Evolutionary conservation across 2,329 filamentous ascomycete genomes (phyloP), one percentile per base, ranked within the genome.

Genomic region (Colletotrichum kahawae): DNA sequence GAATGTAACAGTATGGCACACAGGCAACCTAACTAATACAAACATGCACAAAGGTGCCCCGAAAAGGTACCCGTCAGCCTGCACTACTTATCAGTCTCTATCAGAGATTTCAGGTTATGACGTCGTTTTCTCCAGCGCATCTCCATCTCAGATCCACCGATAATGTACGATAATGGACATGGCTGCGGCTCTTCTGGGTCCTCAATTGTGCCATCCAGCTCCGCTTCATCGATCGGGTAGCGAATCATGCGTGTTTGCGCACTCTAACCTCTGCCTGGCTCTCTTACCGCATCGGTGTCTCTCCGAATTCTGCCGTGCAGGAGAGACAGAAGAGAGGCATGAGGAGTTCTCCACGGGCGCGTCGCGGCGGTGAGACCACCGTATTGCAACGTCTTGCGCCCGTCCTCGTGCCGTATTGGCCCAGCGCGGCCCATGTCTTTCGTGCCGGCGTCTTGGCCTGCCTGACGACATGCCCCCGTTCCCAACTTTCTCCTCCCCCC

Each of bases 221-320:
- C 48, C 66, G 68, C 33, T 36, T 57, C 57, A 4, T 21, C 36
- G 21, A 14, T 24, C 24, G 18, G 24, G 38, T 16, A 14, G n/a
- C 67, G 36, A 62, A 57, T 51, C 36, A 31, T 31, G 18, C 31
- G 24, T 18, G 48, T 27, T 24, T 29, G 38, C 62, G 31, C 36
- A 24, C 63, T 36, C 24, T 24, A 24, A 24, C 24, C 21, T 24
- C 8, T 38, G 31, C 16, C 12, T 48, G 10, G 21, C 51, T 21
- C 43, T 63, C 21, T 24, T 67, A 16, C 16, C 27, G 34, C 29
- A 62, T 73, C 73, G 69, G 69, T 36, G 10, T 65, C 51, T 75
- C 69, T 64, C 73, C 73, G 73, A 72, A 75, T 75, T 75, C 69
- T 75, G 73, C 73, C 73, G 69, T 64, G 34, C n/a, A 63, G 36